phyloP scores from a whole-genome alignment of 768 basidiomycete species.

The Hemileccinum impolitum region DNA sequence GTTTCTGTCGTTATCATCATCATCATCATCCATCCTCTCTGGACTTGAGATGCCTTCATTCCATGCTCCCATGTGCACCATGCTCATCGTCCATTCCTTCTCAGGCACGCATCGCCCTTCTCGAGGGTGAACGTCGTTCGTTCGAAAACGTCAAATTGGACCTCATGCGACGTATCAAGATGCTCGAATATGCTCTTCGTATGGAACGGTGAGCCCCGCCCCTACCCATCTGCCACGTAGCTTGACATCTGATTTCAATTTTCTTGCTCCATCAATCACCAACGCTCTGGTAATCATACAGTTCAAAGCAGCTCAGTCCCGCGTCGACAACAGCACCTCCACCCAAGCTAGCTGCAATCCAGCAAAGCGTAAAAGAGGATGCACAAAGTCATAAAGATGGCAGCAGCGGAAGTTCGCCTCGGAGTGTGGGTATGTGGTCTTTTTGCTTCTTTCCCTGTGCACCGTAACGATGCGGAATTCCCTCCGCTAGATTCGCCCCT shows the following conservation, averaged over 20 bases:
- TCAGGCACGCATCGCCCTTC: constrained; percentile 92
- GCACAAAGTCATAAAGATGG: constrained; percentile 70
- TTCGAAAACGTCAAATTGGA: constrained; percentile 97
- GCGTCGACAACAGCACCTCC: constrained; percentile 59
- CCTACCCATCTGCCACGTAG: constrained; percentile 1
- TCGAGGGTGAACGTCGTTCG: constrained; percentile 95
- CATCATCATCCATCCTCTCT: too few species aligned
- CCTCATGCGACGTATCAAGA: constrained; percentile 94
- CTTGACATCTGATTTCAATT: constrained; percentile 7
- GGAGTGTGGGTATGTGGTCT: constrained; percentile 65
- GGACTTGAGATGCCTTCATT: background rate
- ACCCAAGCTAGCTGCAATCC: constrained; percentile 61
- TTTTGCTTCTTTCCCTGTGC: background rate
- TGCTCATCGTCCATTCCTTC: background rate
- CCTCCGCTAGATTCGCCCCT: constrained; percentile 65
- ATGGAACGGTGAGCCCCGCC: constrained; percentile 78
- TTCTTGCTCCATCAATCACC: constrained; percentile 15
- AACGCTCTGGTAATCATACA: constrained; percentile 26
- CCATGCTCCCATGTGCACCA: background rate
- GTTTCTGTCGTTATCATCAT: background rate
- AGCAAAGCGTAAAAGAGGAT: constrained; percentile 69
- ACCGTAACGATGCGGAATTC: constrained; percentile 4
- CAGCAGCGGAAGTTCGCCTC: constrained; percentile 78
- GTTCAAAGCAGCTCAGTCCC: constrained; percentile 72
- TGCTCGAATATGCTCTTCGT: constrained; percentile 96